phyloP scores from a whole-genome alignment of 164 flowering plant genomes.

The Vitis rupestris region DNA sequence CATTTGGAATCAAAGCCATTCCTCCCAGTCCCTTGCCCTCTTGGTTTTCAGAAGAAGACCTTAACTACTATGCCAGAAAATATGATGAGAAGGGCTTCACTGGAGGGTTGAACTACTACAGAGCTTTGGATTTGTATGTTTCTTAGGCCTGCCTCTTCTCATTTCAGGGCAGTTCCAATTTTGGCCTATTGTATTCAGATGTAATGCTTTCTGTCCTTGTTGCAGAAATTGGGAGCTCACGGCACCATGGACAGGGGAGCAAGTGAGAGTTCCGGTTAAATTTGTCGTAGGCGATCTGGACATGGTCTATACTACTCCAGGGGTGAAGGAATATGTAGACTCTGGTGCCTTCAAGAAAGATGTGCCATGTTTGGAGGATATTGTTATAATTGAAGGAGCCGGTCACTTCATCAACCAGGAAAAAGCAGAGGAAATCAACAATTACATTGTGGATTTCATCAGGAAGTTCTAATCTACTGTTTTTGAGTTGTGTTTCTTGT shows the following conservation, averaged over 20 bases:
- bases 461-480: conserved; percentile 20
- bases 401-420: conserved; percentile 54
- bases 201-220: conserved; percentile 1
- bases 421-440: conserved; percentile 33
- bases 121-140: conserved; percentile 41
- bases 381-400: conserved; percentile 44
- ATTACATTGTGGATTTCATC: conserved; percentile 37
- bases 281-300: conserved; percentile 49
- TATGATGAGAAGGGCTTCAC: conserved; percentile 50
- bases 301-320: conserved; percentile 35
- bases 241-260: conserved; percentile 44
- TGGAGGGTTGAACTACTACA: conserved; percentile 54
- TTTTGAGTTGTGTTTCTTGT: not conserved
- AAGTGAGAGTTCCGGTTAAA: conserved; percentile 42
- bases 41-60: conserved; percentile 57
- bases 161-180: too few relatives aligned
- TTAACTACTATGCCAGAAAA: conserved; percentile 37
- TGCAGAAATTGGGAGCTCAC: conserved; percentile 60
- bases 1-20: conserved; percentile 24
- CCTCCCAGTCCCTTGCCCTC: conserved; percentile 32
- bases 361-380: conserved; percentile 44
- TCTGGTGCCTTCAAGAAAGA: conserved; percentile 38
- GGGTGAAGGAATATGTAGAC: conserved; percentile 39
- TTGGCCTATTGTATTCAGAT: too few relatives aligned
- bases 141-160: too few relatives aligned